Evolutionary conservation across 352 stramenopile genomes (phyloP), one percentile per base, ranked within the genome.

Genomic region (Phytophthora idaei): DNA sequence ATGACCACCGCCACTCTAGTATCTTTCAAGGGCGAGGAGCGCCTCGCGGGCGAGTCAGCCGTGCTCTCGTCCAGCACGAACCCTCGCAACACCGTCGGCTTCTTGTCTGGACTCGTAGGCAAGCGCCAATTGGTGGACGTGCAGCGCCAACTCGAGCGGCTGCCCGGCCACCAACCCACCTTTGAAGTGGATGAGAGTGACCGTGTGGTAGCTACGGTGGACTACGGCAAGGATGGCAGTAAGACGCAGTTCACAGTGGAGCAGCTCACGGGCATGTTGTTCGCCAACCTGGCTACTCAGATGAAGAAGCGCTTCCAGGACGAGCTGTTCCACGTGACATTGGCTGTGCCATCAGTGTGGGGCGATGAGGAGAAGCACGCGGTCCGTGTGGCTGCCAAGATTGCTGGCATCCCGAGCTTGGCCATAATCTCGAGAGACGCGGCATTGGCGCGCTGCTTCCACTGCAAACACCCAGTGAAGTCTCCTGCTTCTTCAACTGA

Each of bases 1-100:
- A 93, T 96, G 82, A 95, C 88, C 32, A 94, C 87, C 3, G 87
- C 89, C 29, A 93, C 85, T 34, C 72, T 96, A 17, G 86, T 97
- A 57, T 87, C 88, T n/a, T 97, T 97, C 60, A 96, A 94, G 57
- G 81, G 83, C 52, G 78, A 92, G 51, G 88, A 97, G 74, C 78
- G 89, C 1, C 80, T 95, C 15, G 70, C 97, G 29, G 90, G 90
- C 44, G 89, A 97, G 64, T 75, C 85, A 5, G 89, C 87, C n/a
- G 87, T 97, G 60, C 76, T 92, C 41, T 89, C 90, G 32, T 83
- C 90, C 48, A 91, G 78, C 60, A 94, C 87, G 27, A 97, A 96
- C 73, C 87, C 89, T 39, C 63, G 67, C 61, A 96, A 95, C 79
- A 97, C 87, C 7, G 67, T 95, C 44, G 74, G 87, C 58, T 83